Evolutionary conservation across 768 basidiomycete genomes (phyloP), one percentile per base, ranked within the genome.

Genomic region (Lactarius akahatsu): DNA sequence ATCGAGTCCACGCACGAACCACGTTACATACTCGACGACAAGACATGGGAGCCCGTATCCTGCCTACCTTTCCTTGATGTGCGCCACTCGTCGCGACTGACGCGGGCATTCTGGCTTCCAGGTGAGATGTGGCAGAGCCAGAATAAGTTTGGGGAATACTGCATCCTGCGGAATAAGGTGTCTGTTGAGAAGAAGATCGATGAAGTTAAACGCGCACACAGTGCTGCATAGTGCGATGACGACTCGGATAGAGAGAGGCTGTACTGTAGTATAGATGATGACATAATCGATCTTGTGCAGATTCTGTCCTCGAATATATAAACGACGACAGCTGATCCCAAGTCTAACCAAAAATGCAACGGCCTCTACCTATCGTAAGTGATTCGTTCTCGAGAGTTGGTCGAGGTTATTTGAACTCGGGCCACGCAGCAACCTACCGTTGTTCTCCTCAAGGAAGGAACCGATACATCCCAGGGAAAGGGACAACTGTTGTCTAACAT

Each of bases 401-500:
- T 66, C 75, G 61, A 54, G 10, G 13, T 26, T 11, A 54, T 30
- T 50, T 50, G 13, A 28, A 45, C 71, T 71, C 11, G 28, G 72
- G 43, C 64, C 71, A 63, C 63, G 32, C 70, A 97, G 95, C 95
- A 96, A 96, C 95, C 95, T 11, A 97, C 95, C 41, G 94, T 98
- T 59, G 92, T 98, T 74, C 91, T 98, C 78, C 87, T 98, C 55
- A 86, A 91, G 73, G 96, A 97, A 81, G 96, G 96, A 73, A 97
- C 96, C 69, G 96, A 97, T 78, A 89, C 92, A 18, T 97, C 95
- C 4, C 96, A 97, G 78, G 96, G 96, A 74, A 94, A 89, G 69
- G 86, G 88, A 4, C 95, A 98, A 76, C 79, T 98, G 34, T 83
- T 98, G 34, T 96, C 93, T 61, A 98, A 98, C 78, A 99, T 98